Base-by-base conservation (phyloP, 208 protist species). In the Crithidia fasciculata region DNA sequence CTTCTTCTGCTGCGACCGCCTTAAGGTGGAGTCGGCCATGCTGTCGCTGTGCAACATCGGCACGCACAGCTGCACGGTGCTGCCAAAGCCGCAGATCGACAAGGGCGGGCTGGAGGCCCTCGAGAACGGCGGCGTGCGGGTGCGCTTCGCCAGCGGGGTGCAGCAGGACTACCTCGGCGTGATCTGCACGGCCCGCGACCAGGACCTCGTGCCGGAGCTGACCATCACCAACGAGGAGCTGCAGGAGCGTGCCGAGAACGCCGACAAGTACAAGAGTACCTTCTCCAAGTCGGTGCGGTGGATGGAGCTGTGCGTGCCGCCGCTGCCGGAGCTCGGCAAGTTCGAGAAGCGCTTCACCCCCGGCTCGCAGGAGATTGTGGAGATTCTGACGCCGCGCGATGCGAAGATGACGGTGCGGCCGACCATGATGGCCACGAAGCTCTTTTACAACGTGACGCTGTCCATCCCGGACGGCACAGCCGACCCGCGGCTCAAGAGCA, bases 401-500 rank as follows among this genome's bases (percentile, higher is more conserved):
- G 91, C 93, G 4, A 97, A 97, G 69, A 91, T 97, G 89, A 96
- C 89, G 28, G 91, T 97, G 70, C 91, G 91, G 43, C 93, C 93
- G 5, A 95, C 91, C 7, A 95, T 97, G 90, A 93, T 97, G 89
- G 91, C 91, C 44, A 97, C 91, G 8, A 96, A 95, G 77, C 80
- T 97, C 1, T 97, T 97, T 56, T 97, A 97, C 82, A 93, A 95
- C 73, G 93, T 97, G 9, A 82, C 83, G n/a, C 84, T 97, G 54
- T 93, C 86, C 15, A 97, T 97, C 66, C 90, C 90, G 8, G 91
- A 96, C 71, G 77, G 76, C 67, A 89, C 90, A 5, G 59, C 85
- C 40, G 91, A 95, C 70, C 93, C 93, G 55, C 87, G 89, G 16
- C 81, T 95, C 40, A 86, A 85, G 78, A 89, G 83, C 69, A 96